These are phyloP conservation scores for Zymoseptoria passerinii DNA, from an alignment of 2,329 filamentous ascomycete genomes.

Conservation along the genomic window DNA sequence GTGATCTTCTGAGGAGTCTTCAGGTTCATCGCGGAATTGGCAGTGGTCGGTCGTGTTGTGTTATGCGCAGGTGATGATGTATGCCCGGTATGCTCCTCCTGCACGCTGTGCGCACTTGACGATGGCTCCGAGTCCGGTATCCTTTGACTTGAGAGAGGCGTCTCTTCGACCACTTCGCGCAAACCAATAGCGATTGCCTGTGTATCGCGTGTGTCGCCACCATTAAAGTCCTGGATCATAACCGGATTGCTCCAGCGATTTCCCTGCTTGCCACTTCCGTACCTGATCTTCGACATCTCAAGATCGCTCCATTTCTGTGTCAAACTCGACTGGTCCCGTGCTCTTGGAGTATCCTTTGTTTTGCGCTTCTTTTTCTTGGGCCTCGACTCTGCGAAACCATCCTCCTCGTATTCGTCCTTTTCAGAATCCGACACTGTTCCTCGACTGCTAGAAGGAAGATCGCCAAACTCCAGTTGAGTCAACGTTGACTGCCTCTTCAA, in stretches of 20 bases:
- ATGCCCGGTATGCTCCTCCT: neutral
- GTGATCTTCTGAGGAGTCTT: slow-evolving; percentile 8
- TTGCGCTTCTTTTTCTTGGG: slow-evolving; percentile 1
- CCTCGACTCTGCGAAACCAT: neutral
- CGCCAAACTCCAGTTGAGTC: slow-evolving; percentile 17
- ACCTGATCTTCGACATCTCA: neutral
- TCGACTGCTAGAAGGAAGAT: neutral
- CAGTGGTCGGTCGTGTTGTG: slow-evolving; percentile 11
- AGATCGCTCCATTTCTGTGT: slow-evolving; percentile 9
- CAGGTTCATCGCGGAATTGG: slow-evolving; percentile 2
- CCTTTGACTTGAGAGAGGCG: neutral
- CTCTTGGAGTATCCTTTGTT: neutral
- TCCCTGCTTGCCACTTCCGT: neutral
- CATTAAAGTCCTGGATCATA: neutral
- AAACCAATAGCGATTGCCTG: neutral
- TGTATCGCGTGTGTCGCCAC: neutral
- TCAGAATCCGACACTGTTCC: neutral
- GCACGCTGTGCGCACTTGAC: neutral
- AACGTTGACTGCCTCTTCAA: slow-evolving; percentile 14
- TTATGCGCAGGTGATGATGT: slow-evolving; percentile 1
- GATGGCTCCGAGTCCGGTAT: neutral
- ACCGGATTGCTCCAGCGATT: neutral
- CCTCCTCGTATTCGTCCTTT: neutral
- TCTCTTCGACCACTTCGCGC: neutral
- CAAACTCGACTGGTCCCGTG: slow-evolving; percentile 8